Conservation (phyloP, 441 rosid species). For the Brassica balearica region DNA sequence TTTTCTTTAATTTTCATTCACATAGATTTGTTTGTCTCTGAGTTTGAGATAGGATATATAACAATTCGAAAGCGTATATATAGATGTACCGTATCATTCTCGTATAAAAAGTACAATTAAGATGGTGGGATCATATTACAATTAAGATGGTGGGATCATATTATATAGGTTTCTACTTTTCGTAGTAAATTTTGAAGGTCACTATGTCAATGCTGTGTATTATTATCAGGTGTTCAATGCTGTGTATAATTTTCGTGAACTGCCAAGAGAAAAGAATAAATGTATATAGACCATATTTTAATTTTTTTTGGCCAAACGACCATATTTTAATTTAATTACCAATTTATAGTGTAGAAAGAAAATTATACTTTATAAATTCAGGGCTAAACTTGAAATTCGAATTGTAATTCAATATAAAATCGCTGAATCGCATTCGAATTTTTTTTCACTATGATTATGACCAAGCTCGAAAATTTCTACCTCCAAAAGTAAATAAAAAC, state of each 20-base stretch:
- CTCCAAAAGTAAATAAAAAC: neutral
- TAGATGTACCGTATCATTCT: neutral
- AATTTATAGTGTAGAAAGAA: neutral
- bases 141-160: conserved; percentile 12
- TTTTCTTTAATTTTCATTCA: neutral
- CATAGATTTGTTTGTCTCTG: conserved; percentile 2
- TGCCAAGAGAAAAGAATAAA: neutral
- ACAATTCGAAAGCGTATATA: neutral
- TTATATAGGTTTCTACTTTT: neutral
- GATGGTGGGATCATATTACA: conserved; percentile 10
- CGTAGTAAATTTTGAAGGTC: neutral
- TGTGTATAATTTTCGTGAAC: neutral
- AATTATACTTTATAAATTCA: neutral
- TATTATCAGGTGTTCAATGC: conserved; percentile 11
- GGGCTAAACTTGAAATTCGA: no score
- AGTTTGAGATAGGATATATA: neutral
- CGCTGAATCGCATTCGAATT: neutral
- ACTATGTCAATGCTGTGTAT: neutral
- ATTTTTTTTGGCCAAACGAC: neutral
- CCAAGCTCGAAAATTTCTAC: neutral
- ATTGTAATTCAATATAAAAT: no score
- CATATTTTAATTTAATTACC: neutral
- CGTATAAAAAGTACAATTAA: neutral
- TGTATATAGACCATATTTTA: neutral
- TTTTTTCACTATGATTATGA: neutral